Percentiles rank a stretch among this genome's conserved stretches.
These are phyloP conservation scores for Dactylellina sp. DNA, from an alignment of 2,329 filamentous ascomycete species.

Conservation along the genomic window DNA sequence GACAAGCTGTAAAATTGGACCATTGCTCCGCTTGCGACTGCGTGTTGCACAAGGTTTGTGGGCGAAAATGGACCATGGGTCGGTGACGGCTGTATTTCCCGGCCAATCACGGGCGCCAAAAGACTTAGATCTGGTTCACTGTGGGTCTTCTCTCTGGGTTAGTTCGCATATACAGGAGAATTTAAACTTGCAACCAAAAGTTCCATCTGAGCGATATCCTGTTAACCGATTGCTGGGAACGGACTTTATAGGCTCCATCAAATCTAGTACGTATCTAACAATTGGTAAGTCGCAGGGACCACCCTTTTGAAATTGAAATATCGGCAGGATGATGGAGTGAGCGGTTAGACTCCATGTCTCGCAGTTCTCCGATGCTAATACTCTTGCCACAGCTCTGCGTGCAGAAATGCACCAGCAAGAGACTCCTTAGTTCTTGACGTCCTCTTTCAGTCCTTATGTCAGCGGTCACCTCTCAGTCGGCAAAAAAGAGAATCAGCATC, in stretches of 20 bases:
- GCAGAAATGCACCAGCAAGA: neutral
- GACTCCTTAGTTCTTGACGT: neutral
- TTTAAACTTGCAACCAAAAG: neutral
- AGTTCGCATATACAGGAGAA: neutral
- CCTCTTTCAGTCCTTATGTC: slow-evolving; percentile 24
- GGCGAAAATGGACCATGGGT: neutral
- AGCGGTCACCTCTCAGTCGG: neutral
- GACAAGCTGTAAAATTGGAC: slow-evolving; percentile 3
- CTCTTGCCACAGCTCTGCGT: neutral
- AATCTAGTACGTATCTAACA: neutral
- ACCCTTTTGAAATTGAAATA: no score
- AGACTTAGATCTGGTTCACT: neutral
- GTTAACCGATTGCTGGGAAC: neutral
- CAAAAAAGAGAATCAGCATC: slow-evolving; percentile 33
- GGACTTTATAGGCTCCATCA: neutral
- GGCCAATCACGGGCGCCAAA: slow-evolving; percentile 25
- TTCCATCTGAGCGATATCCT: no score
- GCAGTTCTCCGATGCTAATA: no score
- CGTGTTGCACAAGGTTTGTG: slow-evolving; percentile 18
- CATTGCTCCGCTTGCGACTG: neutral
- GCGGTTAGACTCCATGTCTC: no score
- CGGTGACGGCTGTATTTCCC: slow-evolving; percentile 22
- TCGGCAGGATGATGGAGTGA: no score
- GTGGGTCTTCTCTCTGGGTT: slow-evolving; percentile 10
- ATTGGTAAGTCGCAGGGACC: neutral